These are phyloP conservation scores for Lizanozyma gosingica DNA, from an alignment of 1,139 yeast genomes.

Conservation along the genomic window DNA sequence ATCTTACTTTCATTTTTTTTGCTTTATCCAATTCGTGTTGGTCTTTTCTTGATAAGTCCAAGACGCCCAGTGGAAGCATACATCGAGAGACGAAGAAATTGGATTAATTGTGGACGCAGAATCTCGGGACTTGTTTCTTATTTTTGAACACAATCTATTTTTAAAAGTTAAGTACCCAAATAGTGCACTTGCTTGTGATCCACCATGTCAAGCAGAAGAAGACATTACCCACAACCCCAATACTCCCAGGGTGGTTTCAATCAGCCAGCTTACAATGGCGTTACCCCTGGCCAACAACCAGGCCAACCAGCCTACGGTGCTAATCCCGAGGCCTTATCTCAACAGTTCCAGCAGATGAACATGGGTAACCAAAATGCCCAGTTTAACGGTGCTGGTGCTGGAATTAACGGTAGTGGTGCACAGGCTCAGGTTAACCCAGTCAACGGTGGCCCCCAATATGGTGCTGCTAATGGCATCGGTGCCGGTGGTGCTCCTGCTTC, in stretches of 20 bases:
- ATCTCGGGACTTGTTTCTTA: too few species aligned
- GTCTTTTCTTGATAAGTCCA: too few species aligned
- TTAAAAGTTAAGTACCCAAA: too few species aligned
- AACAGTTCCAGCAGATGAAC: not conserved
- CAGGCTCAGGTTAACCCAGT: conserved; percentile 3
- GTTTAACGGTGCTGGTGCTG: conserved; percentile 4
- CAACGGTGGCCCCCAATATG: conserved; percentile 3
- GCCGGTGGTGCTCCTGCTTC: conserved; percentile 4
- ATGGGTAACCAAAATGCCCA: not conserved
- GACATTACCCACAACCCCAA: conserved; percentile 62
- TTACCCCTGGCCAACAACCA: conserved; percentile 7
- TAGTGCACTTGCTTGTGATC: too few species aligned
- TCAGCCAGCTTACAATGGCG: conserved; percentile 11
- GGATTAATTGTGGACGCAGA: too few species aligned
- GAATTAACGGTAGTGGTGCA: conserved; percentile 4
- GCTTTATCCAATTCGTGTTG: too few species aligned
- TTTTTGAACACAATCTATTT: too few species aligned
- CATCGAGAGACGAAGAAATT: too few species aligned
- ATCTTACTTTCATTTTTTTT: too few species aligned
- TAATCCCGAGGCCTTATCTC: not conserved
- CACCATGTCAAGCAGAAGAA: conserved; percentile 40
- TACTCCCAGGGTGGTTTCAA: conserved; percentile 18
- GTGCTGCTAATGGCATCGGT: conserved; percentile 1
- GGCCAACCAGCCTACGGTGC: conserved; percentile 3
- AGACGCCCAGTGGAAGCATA: too few species aligned